These are phyloP conservation scores for Stachybotrys echinatus DNA, from an alignment of 2,329 filamentous ascomycete genomes.

Conservation along the genomic window DNA sequence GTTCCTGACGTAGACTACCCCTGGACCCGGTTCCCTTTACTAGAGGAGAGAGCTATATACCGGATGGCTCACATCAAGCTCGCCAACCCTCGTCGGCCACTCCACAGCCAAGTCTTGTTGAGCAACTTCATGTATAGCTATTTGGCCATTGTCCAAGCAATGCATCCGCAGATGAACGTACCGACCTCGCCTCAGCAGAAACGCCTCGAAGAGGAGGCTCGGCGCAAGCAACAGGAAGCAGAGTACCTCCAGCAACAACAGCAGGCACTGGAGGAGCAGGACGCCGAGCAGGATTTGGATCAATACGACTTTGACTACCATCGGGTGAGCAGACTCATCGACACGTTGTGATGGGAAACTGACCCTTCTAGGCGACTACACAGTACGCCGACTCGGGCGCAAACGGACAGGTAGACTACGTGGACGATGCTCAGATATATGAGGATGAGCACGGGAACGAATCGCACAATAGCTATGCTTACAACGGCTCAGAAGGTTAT, in stretches of 20 bases:
- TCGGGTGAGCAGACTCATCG: constrained; percentile 22
- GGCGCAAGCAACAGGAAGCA: constrained; percentile 44
- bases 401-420: constrained; percentile 41
- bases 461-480: constrained; percentile 28
- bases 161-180: constrained; percentile 93
- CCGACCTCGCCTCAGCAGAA: constrained; percentile 76
- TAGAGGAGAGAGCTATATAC: constrained; percentile 96
- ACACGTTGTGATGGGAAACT: neutral
- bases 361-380: constrained; percentile 29
- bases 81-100: constrained; percentile 86
- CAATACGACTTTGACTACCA: constrained; percentile 51
- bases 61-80: constrained; percentile 98
- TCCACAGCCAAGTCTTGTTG: constrained; percentile 91
- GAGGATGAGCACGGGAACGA: constrained; percentile 45
- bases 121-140: constrained; percentile 99
- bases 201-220: constrained; percentile 50
- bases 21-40: constrained; percentile 90
- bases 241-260: constrained; percentile 41
- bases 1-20: constrained; percentile 90
- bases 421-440: constrained; percentile 48
- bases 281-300: constrained; percentile 41
- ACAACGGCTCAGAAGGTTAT: constrained; percentile 31
- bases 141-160: constrained; percentile 95
- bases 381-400: constrained; percentile 40
- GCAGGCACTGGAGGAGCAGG: constrained; percentile 32